Conservation (phyloP, 2,329 filamentous ascomycete genomes). For the Epichloe brachyelytri region DNA sequence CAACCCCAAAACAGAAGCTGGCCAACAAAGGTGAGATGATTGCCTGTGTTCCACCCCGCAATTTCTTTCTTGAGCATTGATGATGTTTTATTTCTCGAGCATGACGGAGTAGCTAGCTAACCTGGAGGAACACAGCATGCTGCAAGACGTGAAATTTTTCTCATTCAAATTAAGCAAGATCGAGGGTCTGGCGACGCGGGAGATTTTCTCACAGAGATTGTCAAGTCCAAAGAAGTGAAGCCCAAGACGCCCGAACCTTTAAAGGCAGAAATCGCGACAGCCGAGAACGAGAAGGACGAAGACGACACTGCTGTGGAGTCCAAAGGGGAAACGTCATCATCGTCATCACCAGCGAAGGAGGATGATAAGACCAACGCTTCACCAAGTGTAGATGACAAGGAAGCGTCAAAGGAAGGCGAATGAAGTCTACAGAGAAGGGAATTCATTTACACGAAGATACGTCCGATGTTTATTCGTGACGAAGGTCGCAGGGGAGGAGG, state of each 20-base stretch:
- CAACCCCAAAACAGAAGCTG: conserved; percentile 52
- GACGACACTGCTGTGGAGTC: background rate
- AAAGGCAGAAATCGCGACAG: conserved; percentile 8
- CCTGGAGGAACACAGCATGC: conserved; percentile 41
- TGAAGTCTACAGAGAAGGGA: background rate
- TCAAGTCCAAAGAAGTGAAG: conserved; percentile 43
- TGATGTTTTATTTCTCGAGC: background rate
- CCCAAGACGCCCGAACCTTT: conserved; percentile 7
- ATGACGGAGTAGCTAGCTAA: conserved; percentile 1
- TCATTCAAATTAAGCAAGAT: conserved; percentile 59
- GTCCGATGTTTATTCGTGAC: background rate
- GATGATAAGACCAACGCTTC: background rate
- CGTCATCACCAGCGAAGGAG: background rate
- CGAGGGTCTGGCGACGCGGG: conserved; percentile 64
- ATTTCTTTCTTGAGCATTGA: background rate
- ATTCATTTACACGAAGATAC: background rate
- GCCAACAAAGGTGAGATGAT: conserved; percentile 54
- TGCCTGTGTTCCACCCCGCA: background rate
- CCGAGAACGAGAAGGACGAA: conserved; percentile 7
- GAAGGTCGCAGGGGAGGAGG: too few relatives aligned
- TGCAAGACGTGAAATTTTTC: conserved; percentile 64
- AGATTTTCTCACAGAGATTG: conserved; percentile 51
- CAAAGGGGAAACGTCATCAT: background rate
- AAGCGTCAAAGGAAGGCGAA: background rate
- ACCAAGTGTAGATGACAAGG: background rate